Evolutionary conservation across 805 yeast species (phyloP).

Genomic region (Metschnikowia borealis): DNA sequence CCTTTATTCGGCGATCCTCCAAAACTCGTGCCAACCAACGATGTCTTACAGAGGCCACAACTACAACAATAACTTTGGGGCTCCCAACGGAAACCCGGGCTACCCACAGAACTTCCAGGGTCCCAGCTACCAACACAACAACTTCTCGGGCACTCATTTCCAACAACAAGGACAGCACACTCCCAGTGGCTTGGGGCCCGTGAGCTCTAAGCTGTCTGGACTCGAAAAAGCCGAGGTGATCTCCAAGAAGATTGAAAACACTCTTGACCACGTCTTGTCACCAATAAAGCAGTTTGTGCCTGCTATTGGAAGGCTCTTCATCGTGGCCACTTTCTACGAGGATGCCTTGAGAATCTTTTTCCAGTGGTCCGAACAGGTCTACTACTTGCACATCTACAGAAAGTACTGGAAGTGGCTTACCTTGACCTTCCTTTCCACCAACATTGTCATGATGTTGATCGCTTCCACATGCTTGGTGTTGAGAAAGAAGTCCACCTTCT

Average conservation of each 20-base stretch:
- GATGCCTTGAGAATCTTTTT: conserved; percentile 78
- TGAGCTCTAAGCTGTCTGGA: conserved; percentile 25
- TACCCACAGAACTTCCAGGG: not conserved
- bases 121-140: conserved; percentile 1
- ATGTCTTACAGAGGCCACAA: conserved; percentile 44
- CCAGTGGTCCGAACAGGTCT: conserved; percentile 91
- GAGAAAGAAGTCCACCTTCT: conserved; percentile 63
- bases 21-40: not conserved
- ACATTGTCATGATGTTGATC: conserved; percentile 63
- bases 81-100: conserved; percentile 2
- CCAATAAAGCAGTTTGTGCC: conserved; percentile 75
- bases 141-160: conserved; percentile 7
- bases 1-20: not conserved
- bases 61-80: conserved; percentile 32
- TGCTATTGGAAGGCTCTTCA: conserved; percentile 79
- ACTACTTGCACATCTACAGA: conserved; percentile 74
- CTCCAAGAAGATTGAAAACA: conserved; percentile 52
- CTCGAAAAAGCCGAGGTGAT: conserved; percentile 46
- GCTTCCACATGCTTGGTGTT: conserved; percentile 71
- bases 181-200: conserved; percentile 18
- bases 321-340: conserved; percentile 91
- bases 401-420: conserved; percentile 76
- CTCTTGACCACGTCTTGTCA: conserved; percentile 46
- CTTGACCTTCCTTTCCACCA: conserved; percentile 58
- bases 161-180: conserved; percentile 8